These are phyloP conservation scores for Boletus smithii DNA, from an alignment of 1,284 basidiomycete species.

Conservation along the genomic window DNA sequence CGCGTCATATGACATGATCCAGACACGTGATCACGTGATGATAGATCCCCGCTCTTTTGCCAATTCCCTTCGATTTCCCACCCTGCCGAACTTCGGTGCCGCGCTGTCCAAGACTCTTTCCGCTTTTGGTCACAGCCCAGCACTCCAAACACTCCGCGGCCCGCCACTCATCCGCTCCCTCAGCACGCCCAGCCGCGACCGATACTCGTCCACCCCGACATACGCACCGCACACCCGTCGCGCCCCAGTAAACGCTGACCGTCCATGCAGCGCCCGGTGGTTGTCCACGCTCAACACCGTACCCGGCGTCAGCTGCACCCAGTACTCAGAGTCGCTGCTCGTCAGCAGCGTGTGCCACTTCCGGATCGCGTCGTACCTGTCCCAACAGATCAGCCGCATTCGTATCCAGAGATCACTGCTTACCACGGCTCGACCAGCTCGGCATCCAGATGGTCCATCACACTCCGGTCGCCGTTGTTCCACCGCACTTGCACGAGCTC, in stretches of 20 bases:
- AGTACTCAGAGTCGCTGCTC: slow-evolving; percentile 83
- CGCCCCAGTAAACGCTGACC: slow-evolving; percentile 84
- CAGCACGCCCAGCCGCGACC: slow-evolving; percentile 71
- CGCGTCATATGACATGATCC: slow-evolving; percentile 21
- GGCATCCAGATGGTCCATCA: slow-evolving; percentile 59
- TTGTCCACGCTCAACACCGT: slow-evolving; percentile 80
- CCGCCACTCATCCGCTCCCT: slow-evolving; percentile 45
- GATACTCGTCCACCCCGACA: slow-evolving; percentile 87
- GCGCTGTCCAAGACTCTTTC: slow-evolving; percentile 6
- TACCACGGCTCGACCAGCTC: slow-evolving; percentile 70
- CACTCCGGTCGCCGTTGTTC: slow-evolving; percentile 94
- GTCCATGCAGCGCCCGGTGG: slow-evolving; percentile 91
- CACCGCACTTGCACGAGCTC: slow-evolving; percentile 81
- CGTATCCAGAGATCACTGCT: slow-evolving; percentile 13
- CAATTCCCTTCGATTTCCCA: slow-evolving; percentile 20
- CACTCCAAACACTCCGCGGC: slow-evolving; percentile 23
- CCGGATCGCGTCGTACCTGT: slow-evolving; percentile 80
- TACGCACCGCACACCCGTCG: slow-evolving; percentile 96
- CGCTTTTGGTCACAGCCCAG: slow-evolving; percentile 18
- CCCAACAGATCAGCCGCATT: slow-evolving; percentile 10
- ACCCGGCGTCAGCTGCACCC: slow-evolving; percentile 85
- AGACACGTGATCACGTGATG: slow-evolving; percentile 25
- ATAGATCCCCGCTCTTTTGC: slow-evolving; percentile 22
- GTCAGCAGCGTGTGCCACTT: slow-evolving; percentile 77
- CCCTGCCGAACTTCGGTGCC: slow-evolving; percentile 27